Evolutionary conservation across 768 basidiomycete genomes (phyloP), one percentile per base, ranked within the genome.

Genomic region (Kwoniella mangroviensis): DNA sequence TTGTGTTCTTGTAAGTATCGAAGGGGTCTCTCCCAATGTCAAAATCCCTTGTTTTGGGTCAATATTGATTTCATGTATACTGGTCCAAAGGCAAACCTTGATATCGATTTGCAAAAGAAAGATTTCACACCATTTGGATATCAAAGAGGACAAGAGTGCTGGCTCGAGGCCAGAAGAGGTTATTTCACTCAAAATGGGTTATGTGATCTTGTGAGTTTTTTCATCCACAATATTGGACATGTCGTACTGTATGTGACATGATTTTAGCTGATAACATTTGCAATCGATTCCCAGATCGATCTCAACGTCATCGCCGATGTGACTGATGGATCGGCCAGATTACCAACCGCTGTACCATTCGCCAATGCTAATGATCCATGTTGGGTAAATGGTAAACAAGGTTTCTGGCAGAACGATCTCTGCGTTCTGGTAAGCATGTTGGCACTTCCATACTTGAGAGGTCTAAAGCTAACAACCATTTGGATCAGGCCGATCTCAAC

Each of bases 331-430:
- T 60, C 57, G 13, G 41, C 49, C 34, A 49, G 66, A 28, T 49
- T 26, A 0, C 63, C 65, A 6, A 54, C 54, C 17, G 41, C 40
- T 22, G 12, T 49, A 15, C 55, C 65, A 24, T 42, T 57, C 21
- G 4, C 40, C 52, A 28, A 43, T 2, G 26, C 34, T 49, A 42
- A 59, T 2, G 26, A 40, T 24, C 65, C 60, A 19, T 72, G 70
- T 34, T 72, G 70, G 70, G 15, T 62, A 12, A 45, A 72, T 34
- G 71, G 67, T 34, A 56, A 43, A 45, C 60, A 49, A n/a, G 71
- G 71, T 34, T 59, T 69, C 55, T 59, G 66, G 57, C 53, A 54
- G 34, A 68, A 72, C 58, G 41, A 55, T 10, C 49, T 69, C 17
- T 72, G 71, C 52, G 52, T 68, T 51, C 40, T 72, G 22, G 71